phyloP scores from a whole-genome alignment of 2,329 filamentous ascomycete genomes.

The Xylaria sp. region DNA sequence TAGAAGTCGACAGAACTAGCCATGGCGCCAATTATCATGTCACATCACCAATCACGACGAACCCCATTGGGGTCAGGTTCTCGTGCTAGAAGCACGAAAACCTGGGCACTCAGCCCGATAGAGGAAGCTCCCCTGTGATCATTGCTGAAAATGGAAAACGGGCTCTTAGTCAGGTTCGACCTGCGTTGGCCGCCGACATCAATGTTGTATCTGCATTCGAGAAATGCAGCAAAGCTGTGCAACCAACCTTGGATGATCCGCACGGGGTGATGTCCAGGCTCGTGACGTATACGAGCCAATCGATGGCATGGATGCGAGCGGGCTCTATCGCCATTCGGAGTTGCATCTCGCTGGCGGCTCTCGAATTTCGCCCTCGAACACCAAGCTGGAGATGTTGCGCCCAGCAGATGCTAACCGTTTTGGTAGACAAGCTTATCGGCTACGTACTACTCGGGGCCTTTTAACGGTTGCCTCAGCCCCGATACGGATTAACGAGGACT shows the following conservation, averaged over 20 bases:
- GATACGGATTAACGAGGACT: constrained; percentile 5
- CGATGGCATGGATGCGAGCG: constrained; percentile 12
- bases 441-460: constrained; percentile 1
- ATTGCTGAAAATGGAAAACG: constrained; percentile 17
- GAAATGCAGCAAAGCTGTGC: constrained; percentile 16
- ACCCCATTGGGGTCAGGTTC: constrained; percentile 11
- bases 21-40: constrained; percentile 4
- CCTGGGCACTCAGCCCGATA: constrained; percentile 15
- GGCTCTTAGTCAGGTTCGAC: constrained; percentile 16
- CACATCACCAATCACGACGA: constrained; percentile 14
- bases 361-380: constrained; percentile 8
- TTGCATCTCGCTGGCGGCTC: constrained; percentile 19
- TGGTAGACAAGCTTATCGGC: constrained; percentile 8
- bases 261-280: constrained; percentile 15
- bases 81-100: constrained; percentile 9
- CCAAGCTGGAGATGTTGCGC: constrained; percentile 3
- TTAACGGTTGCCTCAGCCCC: constrained; percentile 10
- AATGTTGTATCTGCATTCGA: constrained; percentile 16
- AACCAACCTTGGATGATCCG: constrained; percentile 17
- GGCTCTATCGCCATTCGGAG: constrained; percentile 17
- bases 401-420: constrained; percentile 6
- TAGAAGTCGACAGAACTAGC: constrained; percentile 3
- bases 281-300: constrained; percentile 19
- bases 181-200: constrained; percentile 10
- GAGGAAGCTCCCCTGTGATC: constrained; percentile 16